Conservation (phyloP, 257 asterid species). For the Solanum chmielewskii region DNA sequence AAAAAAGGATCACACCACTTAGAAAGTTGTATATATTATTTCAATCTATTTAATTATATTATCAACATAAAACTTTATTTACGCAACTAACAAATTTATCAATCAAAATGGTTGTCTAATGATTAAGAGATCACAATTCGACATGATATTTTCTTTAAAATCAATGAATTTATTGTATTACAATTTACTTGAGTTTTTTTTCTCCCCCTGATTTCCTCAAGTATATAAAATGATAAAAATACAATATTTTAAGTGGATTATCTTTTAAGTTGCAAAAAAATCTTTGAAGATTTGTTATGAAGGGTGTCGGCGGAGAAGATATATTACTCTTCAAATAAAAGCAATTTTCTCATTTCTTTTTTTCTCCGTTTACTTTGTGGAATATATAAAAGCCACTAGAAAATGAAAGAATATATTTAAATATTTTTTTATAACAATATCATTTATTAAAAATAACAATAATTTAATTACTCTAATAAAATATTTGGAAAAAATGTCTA, state of each 20-base stretch:
- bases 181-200: not conserved
- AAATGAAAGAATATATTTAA: not conserved
- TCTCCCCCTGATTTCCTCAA: not conserved
- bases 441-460: not conserved
- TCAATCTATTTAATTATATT: too few species aligned
- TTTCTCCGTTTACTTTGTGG: not conserved
- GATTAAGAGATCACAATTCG: not conserved
- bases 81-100: not conserved
- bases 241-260: not conserved
- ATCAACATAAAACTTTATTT: not conserved
- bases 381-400: not conserved
- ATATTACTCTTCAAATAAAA: not conserved
- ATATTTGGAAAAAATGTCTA: not conserved
- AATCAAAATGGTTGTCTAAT: not conserved
- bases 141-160: not conserved
- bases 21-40: not conserved
- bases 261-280: not conserved
- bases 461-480: not conserved
- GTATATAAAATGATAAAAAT: not conserved
- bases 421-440: not conserved
- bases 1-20: not conserved
- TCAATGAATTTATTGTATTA: not conserved
- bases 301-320: not conserved
- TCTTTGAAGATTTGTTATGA: not conserved
- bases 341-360: not conserved